These are phyloP conservation scores for Solanum pinnatisectum DNA, from an alignment of 257 asterid species.

Conservation along the genomic window DNA sequence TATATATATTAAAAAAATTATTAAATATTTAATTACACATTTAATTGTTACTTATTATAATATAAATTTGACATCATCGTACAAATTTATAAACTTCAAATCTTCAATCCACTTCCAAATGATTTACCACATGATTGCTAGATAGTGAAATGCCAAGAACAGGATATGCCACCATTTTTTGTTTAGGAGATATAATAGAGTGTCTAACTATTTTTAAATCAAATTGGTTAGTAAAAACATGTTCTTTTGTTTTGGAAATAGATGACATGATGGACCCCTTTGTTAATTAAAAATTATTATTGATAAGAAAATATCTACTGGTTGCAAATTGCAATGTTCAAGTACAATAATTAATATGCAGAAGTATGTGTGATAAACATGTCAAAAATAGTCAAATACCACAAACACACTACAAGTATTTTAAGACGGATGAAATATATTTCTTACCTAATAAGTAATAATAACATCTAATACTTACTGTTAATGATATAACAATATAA, in stretches of 20 bases:
- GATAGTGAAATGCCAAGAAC: neutral
- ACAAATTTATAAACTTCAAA: too few species aligned
- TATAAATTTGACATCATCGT: too few species aligned
- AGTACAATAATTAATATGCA: neutral
- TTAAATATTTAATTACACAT: too few species aligned
- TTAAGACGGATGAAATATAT: fast-evolving
- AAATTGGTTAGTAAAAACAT: neutral
- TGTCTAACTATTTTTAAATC: neutral
- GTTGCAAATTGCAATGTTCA: neutral
- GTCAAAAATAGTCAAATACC: neutral
- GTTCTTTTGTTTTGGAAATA: neutral
- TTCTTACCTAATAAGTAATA: neutral
- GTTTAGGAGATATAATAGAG: neutral
- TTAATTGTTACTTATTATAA: too few species aligned
- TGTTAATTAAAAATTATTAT: neutral
- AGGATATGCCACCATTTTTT: neutral
- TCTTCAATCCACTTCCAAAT: too few species aligned
- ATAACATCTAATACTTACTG: too few species aligned
- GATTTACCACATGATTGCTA: neutral
- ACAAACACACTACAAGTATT: too few species aligned
- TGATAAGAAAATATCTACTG: neutral
- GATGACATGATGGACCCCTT: neutral
- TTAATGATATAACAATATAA: too few species aligned
- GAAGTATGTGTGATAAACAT: neutral
- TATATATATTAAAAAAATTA: neutral